phyloP scores from a whole-genome alignment of 1,284 basidiomycete species.

The Boletus albobrunnescens region DNA sequence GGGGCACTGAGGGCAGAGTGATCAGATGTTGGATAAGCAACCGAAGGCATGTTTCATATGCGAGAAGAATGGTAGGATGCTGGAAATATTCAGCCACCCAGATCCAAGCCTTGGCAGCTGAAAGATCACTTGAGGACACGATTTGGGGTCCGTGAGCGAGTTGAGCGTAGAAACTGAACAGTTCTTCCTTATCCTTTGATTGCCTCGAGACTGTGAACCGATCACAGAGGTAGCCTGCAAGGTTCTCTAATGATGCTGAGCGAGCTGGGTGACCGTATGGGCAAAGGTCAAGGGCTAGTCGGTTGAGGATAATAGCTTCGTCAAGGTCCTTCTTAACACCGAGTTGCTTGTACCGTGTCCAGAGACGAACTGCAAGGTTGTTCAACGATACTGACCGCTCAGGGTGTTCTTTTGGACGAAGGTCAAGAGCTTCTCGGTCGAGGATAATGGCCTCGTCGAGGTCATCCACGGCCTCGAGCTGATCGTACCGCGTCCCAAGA shows the following conservation, averaged over 20 bases:
- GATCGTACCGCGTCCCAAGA: not conserved
- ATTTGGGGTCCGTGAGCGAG: not conserved
- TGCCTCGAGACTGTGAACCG: not conserved
- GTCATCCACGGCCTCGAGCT: too few species aligned
- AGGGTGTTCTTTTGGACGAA: too few species aligned
- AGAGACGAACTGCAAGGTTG: not conserved
- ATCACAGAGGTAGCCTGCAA: not conserved
- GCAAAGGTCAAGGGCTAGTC: too few species aligned
- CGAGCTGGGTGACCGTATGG: too few species aligned
- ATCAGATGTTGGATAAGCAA: not conserved
- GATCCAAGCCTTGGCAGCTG: not conserved
- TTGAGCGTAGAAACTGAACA: not conserved
- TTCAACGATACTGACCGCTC: too few species aligned
- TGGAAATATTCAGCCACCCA: not conserved
- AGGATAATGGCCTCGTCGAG: too few species aligned
- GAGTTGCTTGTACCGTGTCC: not conserved
- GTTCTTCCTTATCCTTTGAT: too few species aligned
- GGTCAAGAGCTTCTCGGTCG: too few species aligned
- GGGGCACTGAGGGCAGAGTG: not conserved
- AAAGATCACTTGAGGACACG: not conserved
- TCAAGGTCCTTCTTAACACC: not conserved
- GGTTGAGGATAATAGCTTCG: too few species aligned
- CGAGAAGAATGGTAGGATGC: not conserved
- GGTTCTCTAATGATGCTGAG: too few species aligned
- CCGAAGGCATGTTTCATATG: not conserved